Conservation (phyloP, 225 moss, liverwort and hornwort species). For the Pseudisothecium myosuroides region DNA sequence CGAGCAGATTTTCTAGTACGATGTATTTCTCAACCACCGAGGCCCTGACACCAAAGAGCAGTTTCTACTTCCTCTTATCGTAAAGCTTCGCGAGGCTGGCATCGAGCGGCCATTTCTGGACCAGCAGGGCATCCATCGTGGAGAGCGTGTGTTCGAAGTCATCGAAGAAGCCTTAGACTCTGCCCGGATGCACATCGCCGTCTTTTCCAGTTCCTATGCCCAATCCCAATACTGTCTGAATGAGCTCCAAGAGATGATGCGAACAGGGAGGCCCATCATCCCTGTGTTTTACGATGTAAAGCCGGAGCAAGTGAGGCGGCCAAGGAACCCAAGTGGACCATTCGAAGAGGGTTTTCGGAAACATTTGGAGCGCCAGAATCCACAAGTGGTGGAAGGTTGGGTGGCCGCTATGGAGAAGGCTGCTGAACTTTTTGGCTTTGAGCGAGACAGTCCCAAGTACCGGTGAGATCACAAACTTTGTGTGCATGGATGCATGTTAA, state of each 20-base stretch:
- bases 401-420: neutral
- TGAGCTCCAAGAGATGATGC: neutral
- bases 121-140: neutral
- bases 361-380: neutral
- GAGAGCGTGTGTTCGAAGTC: neutral
- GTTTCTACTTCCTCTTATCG: neutral
- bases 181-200: neutral
- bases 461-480: neutral
- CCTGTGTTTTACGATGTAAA: neutral
- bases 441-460: neutral
- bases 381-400: neutral
- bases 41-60: neutral
- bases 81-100: neutral
- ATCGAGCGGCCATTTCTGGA: neutral
- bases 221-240: neutral
- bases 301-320: neutral
- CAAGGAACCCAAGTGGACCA: neutral
- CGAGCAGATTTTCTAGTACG: neutral
- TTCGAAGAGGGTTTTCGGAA: neutral
- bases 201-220: neutral
- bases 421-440: neutral
- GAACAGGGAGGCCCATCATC: neutral
- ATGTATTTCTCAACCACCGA: constrained; percentile 1
- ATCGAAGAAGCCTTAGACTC: neutral
- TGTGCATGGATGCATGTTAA: too few relatives aligned